A percentile compares a stretch with the other conserved stretches of the same genome.
Conservation (phyloP, 352 stramenopile genomes). For the Globisporangium perplexum region DNA sequence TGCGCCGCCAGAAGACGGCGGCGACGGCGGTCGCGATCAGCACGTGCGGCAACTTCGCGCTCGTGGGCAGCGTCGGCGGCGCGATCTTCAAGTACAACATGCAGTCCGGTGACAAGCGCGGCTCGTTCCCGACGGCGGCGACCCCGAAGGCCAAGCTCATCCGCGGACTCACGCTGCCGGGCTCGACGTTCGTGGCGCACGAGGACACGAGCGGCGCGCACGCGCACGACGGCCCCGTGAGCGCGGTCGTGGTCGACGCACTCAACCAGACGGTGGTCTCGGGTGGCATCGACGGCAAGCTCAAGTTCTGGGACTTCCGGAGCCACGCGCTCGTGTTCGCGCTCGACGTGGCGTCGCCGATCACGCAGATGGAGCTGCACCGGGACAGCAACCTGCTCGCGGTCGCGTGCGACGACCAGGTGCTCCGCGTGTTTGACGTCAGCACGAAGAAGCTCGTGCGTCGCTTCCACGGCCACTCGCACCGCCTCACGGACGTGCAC, state of each 20-base stretch:
- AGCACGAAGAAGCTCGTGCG: slow-evolving; percentile 83
- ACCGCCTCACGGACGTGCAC: slow-evolving; percentile 84
- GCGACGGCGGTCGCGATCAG: slow-evolving; percentile 72
- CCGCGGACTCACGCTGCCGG: slow-evolving; percentile 54
- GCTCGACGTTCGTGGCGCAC: slow-evolving; percentile 23
- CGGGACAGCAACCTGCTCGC: slow-evolving; percentile 85
- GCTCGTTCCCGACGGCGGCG: slow-evolving; percentile 84
- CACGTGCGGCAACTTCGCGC: slow-evolving; percentile 93
- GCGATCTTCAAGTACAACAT: slow-evolving; percentile 95
- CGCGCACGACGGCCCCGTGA: slow-evolving; percentile 76
- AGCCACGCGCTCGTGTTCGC: slow-evolving; percentile 57
- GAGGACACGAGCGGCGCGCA: slow-evolving; percentile 28
- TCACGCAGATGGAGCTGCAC: slow-evolving; percentile 82
- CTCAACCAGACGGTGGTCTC: slow-evolving; percentile 81
- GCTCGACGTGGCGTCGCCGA: slow-evolving; percentile 69
- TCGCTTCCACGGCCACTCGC: slow-evolving; percentile 77
- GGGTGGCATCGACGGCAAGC: slow-evolving; percentile 75
- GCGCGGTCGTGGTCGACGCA: slow-evolving; percentile 83
- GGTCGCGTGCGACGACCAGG: slow-evolving; percentile 85
- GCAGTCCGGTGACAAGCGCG: slow-evolving; percentile 90
- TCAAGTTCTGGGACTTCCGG: slow-evolving; percentile 91
- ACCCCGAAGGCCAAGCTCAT: slow-evolving; percentile 66
- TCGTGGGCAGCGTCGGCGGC: slow-evolving; percentile 91
- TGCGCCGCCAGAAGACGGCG: slow-evolving; percentile 59
- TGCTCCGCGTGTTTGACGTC: slow-evolving; percentile 85